These are phyloP conservation scores for Geotrichum carabidarum DNA, from an alignment of 1,139 yeast species.

Conservation along the genomic window DNA sequence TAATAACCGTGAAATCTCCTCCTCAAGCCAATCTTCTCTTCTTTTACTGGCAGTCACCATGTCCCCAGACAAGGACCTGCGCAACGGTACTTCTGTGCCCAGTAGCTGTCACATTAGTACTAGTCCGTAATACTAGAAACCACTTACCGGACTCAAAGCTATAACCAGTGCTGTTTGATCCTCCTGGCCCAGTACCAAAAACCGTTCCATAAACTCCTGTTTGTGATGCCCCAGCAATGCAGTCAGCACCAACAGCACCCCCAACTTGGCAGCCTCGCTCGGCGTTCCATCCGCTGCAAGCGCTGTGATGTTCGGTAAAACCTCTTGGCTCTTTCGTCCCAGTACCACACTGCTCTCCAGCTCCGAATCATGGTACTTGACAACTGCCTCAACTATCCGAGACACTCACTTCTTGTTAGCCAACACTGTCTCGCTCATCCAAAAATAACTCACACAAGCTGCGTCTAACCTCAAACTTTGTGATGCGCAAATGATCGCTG, in stretches of 20 bases:
- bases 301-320: conserved; percentile 1
- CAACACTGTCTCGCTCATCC: not conserved
- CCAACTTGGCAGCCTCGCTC: conserved; percentile 5
- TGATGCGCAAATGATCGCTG: not conserved
- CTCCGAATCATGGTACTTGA: conserved; percentile 1
- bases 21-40: conserved; percentile 23
- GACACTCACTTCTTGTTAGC: not conserved
- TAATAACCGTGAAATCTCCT: conserved; percentile 21
- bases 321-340: not conserved
- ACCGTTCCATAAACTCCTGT: conserved; percentile 4
- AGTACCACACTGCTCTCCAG: not conserved
- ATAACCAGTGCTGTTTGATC: conserved; percentile 2
- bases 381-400: not conserved
- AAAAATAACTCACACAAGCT: conserved; percentile 3
- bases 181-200: not conserved
- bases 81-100: not conserved
- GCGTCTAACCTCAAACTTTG: conserved; percentile 1
- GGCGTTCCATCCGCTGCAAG: not conserved
- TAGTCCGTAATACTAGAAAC: not conserved
- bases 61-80: not conserved
- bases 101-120: not conserved
- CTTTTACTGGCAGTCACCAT: not conserved
- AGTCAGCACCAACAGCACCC: conserved; percentile 3
- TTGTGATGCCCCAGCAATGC: conserved; percentile 4
- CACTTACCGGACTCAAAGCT: conserved; percentile 5